Conservation (phyloP, 148 eudicot genomes). For the Suaeda aralocaspica region DNA sequence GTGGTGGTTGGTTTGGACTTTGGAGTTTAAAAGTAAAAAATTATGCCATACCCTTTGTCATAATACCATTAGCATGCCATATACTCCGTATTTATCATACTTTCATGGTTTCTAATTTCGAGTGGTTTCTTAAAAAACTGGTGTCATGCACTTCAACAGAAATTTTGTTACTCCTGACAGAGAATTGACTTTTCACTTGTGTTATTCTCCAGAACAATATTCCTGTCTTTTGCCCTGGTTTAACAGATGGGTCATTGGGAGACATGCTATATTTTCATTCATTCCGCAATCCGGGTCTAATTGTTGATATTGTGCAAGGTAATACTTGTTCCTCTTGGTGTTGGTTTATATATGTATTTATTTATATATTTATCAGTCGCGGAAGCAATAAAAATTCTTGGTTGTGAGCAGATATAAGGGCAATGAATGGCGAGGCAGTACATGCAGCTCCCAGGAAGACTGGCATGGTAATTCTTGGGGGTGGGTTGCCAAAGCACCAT, state of each 20-base stretch:
- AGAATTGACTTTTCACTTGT: neutral
- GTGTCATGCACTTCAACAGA: neutral
- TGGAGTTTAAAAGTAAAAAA: neutral
- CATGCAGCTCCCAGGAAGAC: slow-evolving; percentile 77
- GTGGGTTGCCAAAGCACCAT: slow-evolving; percentile 88
- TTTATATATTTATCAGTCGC: neutral
- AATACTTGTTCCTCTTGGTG: neutral
- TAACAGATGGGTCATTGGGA: slow-evolving; percentile 94
- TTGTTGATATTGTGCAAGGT: slow-evolving; percentile 87
- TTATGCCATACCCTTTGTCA: neutral
- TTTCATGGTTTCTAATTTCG: neutral
- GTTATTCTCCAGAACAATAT: slow-evolving; percentile 55
- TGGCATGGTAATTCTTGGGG: slow-evolving; percentile 82
- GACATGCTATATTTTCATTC: slow-evolving; percentile 94
- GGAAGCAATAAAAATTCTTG: neutral
- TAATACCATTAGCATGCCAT: neutral
- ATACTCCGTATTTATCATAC: neutral
- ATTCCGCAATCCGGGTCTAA: slow-evolving; percentile 65
- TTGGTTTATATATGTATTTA: too few relatives aligned
- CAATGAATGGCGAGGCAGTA: slow-evolving; percentile 55
- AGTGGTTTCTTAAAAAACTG: neutral
- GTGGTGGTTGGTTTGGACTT: too few relatives aligned
- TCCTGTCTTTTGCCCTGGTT: slow-evolving; percentile 83
- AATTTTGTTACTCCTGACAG: neutral
- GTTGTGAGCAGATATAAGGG: slow-evolving; percentile 62